Evolutionary conservation across 208 protist genomes (phyloP).

Genomic region (Plasmodiophora brassicae): DNA sequence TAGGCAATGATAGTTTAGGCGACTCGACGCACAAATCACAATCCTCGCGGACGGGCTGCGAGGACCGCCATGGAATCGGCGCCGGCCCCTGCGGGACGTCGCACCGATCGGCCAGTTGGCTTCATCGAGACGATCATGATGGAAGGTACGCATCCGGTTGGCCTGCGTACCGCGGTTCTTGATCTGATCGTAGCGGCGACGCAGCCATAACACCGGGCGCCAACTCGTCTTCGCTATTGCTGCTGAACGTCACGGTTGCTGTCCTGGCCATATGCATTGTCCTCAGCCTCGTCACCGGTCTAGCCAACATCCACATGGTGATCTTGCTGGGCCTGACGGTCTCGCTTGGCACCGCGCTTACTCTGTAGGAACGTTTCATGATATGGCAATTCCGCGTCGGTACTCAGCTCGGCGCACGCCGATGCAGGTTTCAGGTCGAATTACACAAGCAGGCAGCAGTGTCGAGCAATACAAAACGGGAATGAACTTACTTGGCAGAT

Average conservation of each 20-base stretch:
- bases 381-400: too few species aligned
- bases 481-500: too few species aligned
- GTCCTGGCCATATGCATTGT: background rate
- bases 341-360: background rate
- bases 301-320: conserved; percentile 14
- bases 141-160: background rate
- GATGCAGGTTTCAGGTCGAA: too few species aligned
- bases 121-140: background rate
- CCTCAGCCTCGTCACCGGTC: background rate
- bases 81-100: too few species aligned
- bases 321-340: background rate
- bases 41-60: background rate
- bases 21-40: background rate
- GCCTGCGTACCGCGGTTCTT: background rate
- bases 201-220: background rate
- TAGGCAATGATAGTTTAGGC: background rate
- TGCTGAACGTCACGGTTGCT: background rate
- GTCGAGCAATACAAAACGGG: too few species aligned
- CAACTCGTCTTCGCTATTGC: background rate
- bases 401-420: too few species aligned
- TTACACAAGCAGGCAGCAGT: too few species aligned
- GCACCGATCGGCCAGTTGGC: background rate
- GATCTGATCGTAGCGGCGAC: background rate
- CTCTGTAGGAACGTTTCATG: too few species aligned
- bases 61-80: too few species aligned